Conservation (phyloP, 805 yeast genomes). For the Wickerhamiella alocasiicola region DNA sequence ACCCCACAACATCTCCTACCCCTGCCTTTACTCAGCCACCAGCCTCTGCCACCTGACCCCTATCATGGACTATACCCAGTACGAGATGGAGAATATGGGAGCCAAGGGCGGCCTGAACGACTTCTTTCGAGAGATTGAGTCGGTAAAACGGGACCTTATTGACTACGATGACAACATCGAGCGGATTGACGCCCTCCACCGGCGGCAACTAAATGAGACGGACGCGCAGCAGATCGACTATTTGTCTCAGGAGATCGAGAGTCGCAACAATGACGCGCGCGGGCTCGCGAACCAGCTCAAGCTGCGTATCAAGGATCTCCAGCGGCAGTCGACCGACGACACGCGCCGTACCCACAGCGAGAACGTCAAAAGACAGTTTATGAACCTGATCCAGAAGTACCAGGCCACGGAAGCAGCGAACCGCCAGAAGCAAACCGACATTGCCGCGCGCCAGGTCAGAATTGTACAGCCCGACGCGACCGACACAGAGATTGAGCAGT, state of each 20-base stretch:
- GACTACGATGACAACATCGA: slow-evolving; percentile 59
- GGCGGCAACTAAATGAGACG: slow-evolving; percentile 56
- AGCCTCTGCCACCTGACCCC: too few relatives aligned
- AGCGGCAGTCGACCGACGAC: slow-evolving; percentile 44
- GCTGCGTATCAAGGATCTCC: slow-evolving; percentile 62
- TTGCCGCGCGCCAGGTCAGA: slow-evolving; percentile 85
- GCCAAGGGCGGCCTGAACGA: slow-evolving; percentile 24
- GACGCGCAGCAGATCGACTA: slow-evolving; percentile 57
- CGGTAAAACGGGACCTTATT: slow-evolving; percentile 53
- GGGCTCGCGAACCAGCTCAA: slow-evolving; percentile 67
- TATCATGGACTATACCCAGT: slow-evolving; percentile 10
- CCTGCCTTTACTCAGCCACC: too few relatives aligned
- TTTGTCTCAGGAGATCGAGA: slow-evolving; percentile 63
- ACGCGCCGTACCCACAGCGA: slow-evolving; percentile 87
- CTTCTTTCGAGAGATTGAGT: slow-evolving; percentile 58
- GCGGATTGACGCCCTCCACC: slow-evolving; percentile 57
- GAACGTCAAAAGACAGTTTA: slow-evolving; percentile 70
- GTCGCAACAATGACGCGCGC: slow-evolving; percentile 63
- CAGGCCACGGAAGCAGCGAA: slow-evolving; percentile 77
- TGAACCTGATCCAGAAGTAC: slow-evolving; percentile 76
- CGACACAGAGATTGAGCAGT: slow-evolving; percentile 70
- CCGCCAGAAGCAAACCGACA: slow-evolving; percentile 69
- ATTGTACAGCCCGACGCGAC: slow-evolving; percentile 46
- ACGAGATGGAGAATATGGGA: slow-evolving; percentile 7
- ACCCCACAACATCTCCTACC: too few relatives aligned